These are phyloP conservation scores for Monilinia aucupariae DNA, from an alignment of 2,329 filamentous ascomycete genomes.

Conservation along the genomic window DNA sequence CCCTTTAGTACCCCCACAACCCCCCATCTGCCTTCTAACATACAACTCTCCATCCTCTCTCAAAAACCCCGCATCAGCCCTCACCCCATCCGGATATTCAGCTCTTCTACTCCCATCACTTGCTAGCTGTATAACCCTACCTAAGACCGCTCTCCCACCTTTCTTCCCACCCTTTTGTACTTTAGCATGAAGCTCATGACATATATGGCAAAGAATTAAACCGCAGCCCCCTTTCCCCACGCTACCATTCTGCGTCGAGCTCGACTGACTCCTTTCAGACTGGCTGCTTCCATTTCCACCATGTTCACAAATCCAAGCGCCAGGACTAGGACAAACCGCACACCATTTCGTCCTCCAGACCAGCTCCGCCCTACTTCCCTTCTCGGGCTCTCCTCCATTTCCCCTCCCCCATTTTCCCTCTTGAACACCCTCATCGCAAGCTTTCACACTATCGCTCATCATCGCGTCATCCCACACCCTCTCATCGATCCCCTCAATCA, in stretches of 20 bases:
- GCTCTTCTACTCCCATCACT: neutral
- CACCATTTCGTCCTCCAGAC: conserved; percentile 28
- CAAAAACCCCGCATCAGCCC: conserved; percentile 12
- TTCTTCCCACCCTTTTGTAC: neutral
- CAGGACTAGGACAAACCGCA: conserved; percentile 26
- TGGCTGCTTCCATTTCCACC: neutral
- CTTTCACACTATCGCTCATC: conserved; percentile 16
- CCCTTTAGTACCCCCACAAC: neutral
- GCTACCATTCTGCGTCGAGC: neutral
- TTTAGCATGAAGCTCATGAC: conserved; percentile 13
- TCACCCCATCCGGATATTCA: conserved; percentile 12
- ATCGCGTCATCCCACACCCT: conserved; percentile 15
- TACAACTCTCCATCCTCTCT: conserved; percentile 11
- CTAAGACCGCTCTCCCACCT: neutral
- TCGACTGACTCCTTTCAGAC: neutral
- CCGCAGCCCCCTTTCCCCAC: conserved; percentile 23
- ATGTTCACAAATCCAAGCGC: conserved; percentile 13
- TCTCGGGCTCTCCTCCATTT: neutral
- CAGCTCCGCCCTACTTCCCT: conserved; percentile 11
- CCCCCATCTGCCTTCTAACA: conserved; percentile 2
- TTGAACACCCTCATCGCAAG: neutral
- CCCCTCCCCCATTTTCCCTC: neutral
- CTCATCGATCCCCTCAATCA: conserved; percentile 18
- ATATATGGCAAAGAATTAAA: conserved; percentile 26
- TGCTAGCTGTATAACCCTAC: neutral